These are phyloP conservation scores for Barnettozyma siamensis DNA, from an alignment of 805 yeast genomes.

Conservation along the genomic window DNA sequence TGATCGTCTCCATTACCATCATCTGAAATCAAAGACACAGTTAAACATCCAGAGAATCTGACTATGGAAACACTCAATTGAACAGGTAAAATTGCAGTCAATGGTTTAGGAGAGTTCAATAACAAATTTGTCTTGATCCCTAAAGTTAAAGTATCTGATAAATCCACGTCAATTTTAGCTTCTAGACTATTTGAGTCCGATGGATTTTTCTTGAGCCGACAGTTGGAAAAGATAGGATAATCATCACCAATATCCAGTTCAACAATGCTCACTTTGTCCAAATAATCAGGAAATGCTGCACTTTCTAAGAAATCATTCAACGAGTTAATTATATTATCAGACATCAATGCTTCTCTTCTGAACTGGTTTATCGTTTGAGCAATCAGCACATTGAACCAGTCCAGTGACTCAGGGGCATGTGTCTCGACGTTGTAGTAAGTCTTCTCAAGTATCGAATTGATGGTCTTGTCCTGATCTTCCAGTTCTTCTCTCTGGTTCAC, in stretches of 20 bases:
- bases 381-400: conserved; percentile 92
- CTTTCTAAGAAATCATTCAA: conserved; percentile 57
- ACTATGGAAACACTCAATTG: conserved; percentile 81
- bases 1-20: conserved; percentile 17
- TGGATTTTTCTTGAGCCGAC: conserved; percentile 64
- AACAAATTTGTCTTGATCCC: conserved; percentile 79
- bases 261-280: conserved; percentile 71
- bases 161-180: conserved; percentile 87
- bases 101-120: conserved; percentile 75
- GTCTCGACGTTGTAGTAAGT: conserved; percentile 87
- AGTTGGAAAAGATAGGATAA: conserved; percentile 91
- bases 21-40: conserved; percentile 48
- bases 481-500: conserved; percentile 17
- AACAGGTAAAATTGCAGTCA: conserved; percentile 84
- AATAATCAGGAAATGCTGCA: conserved; percentile 69
- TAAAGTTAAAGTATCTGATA: conserved; percentile 78
- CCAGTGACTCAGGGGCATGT: conserved; percentile 86
- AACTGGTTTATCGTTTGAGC: conserved; percentile 88
- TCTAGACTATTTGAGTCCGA: conserved; percentile 49
- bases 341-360: conserved; percentile 79
- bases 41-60: conserved; percentile 83
- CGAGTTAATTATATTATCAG: conserved; percentile 80
- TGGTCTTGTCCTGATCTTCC: conserved; percentile 19
- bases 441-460: conserved; percentile 66
- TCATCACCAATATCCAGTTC: conserved; percentile 93